phyloP scores from a whole-genome alignment of 116 monocot genomes.

The Thalassia testudinum region DNA sequence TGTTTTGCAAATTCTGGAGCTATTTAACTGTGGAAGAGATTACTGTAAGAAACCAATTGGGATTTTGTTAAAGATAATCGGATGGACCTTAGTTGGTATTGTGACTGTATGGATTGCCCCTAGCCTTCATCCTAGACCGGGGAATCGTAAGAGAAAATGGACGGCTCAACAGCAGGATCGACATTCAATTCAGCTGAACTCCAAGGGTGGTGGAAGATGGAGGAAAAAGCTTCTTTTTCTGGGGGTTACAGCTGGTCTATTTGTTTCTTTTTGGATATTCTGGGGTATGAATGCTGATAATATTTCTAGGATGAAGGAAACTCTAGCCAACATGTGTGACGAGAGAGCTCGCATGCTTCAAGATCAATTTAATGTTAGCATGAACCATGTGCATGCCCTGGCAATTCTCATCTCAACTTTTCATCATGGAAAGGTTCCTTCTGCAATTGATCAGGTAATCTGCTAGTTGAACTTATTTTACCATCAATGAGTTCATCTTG shows the following conservation, averaged over 20 bases:
- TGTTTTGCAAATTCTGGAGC: conserved; percentile 11
- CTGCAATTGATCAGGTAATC: conserved; percentile 78
- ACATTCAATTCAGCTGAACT: conserved; percentile 12
- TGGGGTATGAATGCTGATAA: conserved; percentile 56
- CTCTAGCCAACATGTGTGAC: conserved; percentile 74
- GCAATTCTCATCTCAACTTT: conserved; percentile 81
- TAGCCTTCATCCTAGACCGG: conserved; percentile 6
- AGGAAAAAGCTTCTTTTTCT: conserved; percentile 45
- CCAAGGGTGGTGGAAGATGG: conserved; percentile 43
- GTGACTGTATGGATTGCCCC: conserved; percentile 12
- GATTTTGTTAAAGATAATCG: conserved; percentile 15
- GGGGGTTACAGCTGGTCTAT: conserved; percentile 42
- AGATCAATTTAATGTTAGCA: conserved; percentile 95
- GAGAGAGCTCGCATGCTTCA: conserved; percentile 95
- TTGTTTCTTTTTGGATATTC: conserved; percentile 52
- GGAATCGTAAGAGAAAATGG: conserved; percentile 11
- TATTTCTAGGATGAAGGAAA: conserved; percentile 56
- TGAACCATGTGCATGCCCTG: conserved; percentile 91
- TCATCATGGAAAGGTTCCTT: conserved; percentile 80
- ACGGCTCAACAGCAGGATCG: conserved; percentile 16
- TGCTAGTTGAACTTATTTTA: neutral
- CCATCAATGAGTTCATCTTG: too few species aligned
- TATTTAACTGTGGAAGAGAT: conserved; percentile 5
- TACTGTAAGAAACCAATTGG: conserved; percentile 9
- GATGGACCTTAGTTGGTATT: conserved; percentile 19